Base-by-base conservation (phyloP, 805 yeast genomes). In the Saccharomycopsis babjevae region DNA sequence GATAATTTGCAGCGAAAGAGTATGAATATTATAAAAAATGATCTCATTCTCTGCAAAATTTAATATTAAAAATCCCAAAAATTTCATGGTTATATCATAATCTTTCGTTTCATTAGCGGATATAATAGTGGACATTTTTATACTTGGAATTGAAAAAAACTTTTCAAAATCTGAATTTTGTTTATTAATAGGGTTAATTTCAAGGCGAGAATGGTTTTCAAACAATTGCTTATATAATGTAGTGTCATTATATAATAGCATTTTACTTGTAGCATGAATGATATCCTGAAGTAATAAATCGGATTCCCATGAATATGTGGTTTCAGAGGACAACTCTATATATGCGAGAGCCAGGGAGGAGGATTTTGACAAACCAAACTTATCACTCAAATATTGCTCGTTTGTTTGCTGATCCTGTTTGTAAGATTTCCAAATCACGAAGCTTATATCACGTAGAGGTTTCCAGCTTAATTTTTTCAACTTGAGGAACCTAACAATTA, bases 21-120 rank as follows among this genome's bases (percentile, higher is more conserved):
- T 77, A 5, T 69, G 62, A 0, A 81, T 68, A n/a, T 73, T 73
- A 59, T 83, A 77, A 38, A 74, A 75, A 10, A 85, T 70, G 1
- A 88, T 75, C 67, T 84, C 88, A 57, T 75, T 78, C 65, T 86
- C 88, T 66, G 81, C 75, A 57, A 86, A 68, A 57, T 77, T 77
- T 61, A 86, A 71, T 0, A 79, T 72, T 11, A 84, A 68, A 52
- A 85, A 72, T 0, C 91, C 88, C 59, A 81, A 72, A 69, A 81
- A 83, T 66, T 82, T 83, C 59, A 84, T 68, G 25, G 81, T 74
- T 63, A 15, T 46, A 22, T 79, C 80, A 64, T 86, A 91, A 32
- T 50, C 34, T 36, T 25, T 54, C 3, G 20, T 46, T 22, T 18
- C 32, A 46, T 46, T 25, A 22, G 22, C 15, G 25, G 32, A 10